Evolutionary conservation across 176 grass and related monocot genomes (phyloP), one percentile per base, ranked within the genome.

Genomic region (Puya raimondii): DNA sequence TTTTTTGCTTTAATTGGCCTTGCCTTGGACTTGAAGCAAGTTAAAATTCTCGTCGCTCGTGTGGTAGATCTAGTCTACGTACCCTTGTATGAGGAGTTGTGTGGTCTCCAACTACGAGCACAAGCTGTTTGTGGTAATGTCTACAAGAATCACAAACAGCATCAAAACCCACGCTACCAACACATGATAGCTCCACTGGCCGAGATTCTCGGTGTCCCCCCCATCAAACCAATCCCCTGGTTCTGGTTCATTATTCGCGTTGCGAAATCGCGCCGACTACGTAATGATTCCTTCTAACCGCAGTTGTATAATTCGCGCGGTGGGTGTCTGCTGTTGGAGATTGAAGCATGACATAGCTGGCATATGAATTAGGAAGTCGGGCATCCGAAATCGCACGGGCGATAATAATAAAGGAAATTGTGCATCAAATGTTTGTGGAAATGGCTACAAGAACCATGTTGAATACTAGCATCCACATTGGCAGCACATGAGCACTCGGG

Each of bases 61-160:
- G n/a, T 73, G 70, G 63, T 66, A 48, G 51, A 69, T n/a, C n/a
- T n/a, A n/a, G n/a, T 82, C 72, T 67, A 74, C 66, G 61, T 49
- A 42, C 57, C 14, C 70, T 64, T 42, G 33, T 42, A 42, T 42
- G 33, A 2, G 2, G 27, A 42, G 33, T 42, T 42, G 33, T 42
- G 33, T 7, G 33, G 33, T 42, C 33, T 42, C 33, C 33, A 42
- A 42, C 6, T 42, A 20, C 16, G 54, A 59, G 13, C n/a, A 59
- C 54, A 14, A 59, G n/a, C 16, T 59, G 54, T 59, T 59, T 59
- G 54, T 17, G 20, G 20, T 18, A 59, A 59, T 59, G 54, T 59
- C 54, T 21, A 18, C 54, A 59, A 59, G 53, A 57, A 17, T n/a
- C 53, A 57, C 15, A n/a, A 16, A 16, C 5, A 3, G 10, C 16